Conservation (phyloP, 2,329 filamentous ascomycete genomes). For the Talaromyces sp. region DNA sequence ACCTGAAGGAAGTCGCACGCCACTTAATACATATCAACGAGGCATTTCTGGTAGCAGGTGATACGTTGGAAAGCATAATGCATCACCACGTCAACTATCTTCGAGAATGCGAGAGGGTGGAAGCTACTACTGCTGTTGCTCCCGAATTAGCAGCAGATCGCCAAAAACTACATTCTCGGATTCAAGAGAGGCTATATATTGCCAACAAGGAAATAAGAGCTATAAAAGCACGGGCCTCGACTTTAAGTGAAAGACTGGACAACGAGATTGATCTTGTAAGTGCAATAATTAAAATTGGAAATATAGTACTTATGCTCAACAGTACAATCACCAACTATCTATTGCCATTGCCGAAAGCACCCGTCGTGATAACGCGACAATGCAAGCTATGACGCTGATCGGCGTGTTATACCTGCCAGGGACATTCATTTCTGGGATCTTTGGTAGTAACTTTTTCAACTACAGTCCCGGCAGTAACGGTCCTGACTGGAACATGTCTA, state of each 20-base stretch:
- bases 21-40: constrained; percentile 11
- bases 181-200: constrained; percentile 9
- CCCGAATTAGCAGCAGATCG: background rate
- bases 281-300: background rate
- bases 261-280: constrained; percentile 10
- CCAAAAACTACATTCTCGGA: background rate
- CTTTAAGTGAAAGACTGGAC: constrained; percentile 6
- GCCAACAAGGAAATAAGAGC: constrained; percentile 7
- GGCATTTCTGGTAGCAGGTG: constrained; percentile 3
- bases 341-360: constrained; percentile 6
- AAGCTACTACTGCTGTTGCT: background rate
- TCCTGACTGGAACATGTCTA: constrained; percentile 9
- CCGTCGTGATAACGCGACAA: constrained; percentile 10
- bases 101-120: background rate
- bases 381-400: constrained; percentile 8
- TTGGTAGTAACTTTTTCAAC: constrained; percentile 10
- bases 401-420: constrained; percentile 11
- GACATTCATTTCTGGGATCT: constrained; percentile 11
- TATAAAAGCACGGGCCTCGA: constrained; percentile 5
- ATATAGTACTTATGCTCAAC: background rate
- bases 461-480: constrained; percentile 1
- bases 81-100: constrained; percentile 7
- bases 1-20: constrained; percentile 6
- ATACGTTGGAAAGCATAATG: constrained; percentile 8
- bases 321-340: constrained; percentile 1